phyloP scores from a whole-genome alignment of 352 stramenopile genomes.

The Pilasporangium apinafurcum region DNA sequence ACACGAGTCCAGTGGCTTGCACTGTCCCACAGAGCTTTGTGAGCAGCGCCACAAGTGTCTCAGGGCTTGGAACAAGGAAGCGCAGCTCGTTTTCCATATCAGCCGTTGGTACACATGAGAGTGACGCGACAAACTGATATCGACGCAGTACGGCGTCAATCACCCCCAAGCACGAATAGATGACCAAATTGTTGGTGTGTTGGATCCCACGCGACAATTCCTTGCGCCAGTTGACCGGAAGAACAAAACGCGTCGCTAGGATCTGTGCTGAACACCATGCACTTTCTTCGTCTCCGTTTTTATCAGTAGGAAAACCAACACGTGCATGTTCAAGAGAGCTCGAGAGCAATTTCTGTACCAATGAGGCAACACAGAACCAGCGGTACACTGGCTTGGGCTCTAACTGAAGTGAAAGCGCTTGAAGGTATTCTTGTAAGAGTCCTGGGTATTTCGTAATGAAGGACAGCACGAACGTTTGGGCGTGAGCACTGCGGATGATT shows the following conservation, averaged over 20 bases:
- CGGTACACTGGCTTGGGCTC: conserved; percentile 68
- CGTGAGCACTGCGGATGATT: conserved; percentile 36
- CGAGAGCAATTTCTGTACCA: conserved; percentile 62
- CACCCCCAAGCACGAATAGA: conserved; percentile 67
- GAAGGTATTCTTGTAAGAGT: conserved; percentile 51
- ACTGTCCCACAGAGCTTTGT: conserved; percentile 56
- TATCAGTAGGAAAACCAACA: conserved; percentile 11
- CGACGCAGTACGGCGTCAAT: conserved; percentile 54
- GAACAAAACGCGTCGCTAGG: conserved; percentile 53
- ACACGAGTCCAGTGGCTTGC: conserved; percentile 42
- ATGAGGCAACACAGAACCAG: conserved; percentile 71
- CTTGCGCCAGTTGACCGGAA: conserved; percentile 67
- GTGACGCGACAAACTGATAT: conserved; percentile 28
- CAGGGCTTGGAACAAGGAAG: conserved; percentile 63
- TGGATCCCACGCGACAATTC: conserved; percentile 79
- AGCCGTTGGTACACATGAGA: conserved; percentile 10
- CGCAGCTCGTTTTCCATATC: conserved; percentile 66
- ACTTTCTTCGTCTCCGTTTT: not conserved
- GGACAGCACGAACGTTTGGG: conserved; percentile 43
- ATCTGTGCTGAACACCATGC: conserved; percentile 42
- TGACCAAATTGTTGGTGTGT: conserved; percentile 62
- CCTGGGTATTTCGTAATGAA: conserved; percentile 63
- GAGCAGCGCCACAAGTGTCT: conserved; percentile 73
- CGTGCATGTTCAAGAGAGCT: conserved; percentile 36
- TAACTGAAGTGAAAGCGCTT: conserved; percentile 48